Evolutionary conservation across 2,329 filamentous ascomycete genomes (phyloP).

Genomic region (Aspergillus texensis): DNA sequence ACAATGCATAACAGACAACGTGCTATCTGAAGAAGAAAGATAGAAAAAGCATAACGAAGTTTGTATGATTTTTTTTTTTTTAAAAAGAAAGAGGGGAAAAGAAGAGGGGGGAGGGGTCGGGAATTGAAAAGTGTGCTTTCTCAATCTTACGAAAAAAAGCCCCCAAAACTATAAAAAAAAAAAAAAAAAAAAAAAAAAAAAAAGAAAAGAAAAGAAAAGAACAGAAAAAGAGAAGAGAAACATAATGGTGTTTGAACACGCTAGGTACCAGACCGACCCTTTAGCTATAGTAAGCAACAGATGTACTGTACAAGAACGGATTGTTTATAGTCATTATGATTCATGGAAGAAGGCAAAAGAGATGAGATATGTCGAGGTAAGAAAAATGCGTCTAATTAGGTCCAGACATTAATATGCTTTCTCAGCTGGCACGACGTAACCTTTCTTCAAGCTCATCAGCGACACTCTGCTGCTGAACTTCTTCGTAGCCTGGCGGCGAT

Average conservation of each 20-base stretch:
- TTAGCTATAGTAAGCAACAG: background rate
- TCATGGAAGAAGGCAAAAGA: conserved; percentile 8
- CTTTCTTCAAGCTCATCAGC: conserved; percentile 71
- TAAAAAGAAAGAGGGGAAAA: no score
- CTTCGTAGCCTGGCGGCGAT: conserved; percentile 88
- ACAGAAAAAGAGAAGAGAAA: conserved; percentile 10
- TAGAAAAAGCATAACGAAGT: no score
- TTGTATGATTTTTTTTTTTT: no score
- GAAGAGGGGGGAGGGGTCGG: no score
- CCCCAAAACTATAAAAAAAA: no score
- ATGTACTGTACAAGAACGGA: background rate
- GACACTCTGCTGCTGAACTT: conserved; percentile 80
- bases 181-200: conserved; percentile 8
- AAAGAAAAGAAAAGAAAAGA: conserved; percentile 4
- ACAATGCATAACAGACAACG: no score
- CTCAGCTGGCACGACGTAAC: conserved; percentile 37
- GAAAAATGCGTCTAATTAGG: background rate
- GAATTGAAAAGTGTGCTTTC: no score
- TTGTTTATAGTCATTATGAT: conserved; percentile 11
- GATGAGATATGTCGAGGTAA: background rate
- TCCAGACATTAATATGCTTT: background rate
- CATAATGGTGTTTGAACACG: background rate
- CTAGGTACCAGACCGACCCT: background rate
- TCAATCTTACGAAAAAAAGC: no score
- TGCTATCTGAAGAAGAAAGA: no score